These are phyloP conservation scores for Sindora glabra DNA, from an alignment of 306 rosid species.

Conservation along the genomic window DNA sequence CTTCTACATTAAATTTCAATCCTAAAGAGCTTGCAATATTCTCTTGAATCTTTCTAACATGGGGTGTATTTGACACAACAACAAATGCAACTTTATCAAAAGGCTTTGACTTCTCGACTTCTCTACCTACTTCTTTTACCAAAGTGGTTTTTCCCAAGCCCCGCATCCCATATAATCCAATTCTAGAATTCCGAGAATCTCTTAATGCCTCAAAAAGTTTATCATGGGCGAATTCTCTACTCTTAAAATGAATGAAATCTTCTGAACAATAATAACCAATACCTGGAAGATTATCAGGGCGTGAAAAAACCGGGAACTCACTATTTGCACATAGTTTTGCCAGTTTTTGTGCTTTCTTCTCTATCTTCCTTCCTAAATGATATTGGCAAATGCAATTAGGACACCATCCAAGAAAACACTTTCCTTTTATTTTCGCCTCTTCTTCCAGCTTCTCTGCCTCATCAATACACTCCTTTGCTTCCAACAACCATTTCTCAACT, in stretches of 20 bases:
- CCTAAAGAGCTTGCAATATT: constrained; percentile 2
- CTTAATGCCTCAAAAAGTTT: background rate
- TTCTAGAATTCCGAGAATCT: background rate
- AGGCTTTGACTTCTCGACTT: background rate
- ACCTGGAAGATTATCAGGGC: background rate
- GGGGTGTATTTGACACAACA: background rate
- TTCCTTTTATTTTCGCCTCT: background rate
- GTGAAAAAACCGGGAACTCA: too few species aligned
- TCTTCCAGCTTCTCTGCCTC: background rate
- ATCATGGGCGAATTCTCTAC: background rate
- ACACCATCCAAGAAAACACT: background rate
- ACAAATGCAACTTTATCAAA: background rate
- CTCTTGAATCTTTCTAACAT: constrained; percentile 3
- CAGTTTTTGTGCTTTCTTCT: background rate
- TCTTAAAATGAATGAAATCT: background rate
- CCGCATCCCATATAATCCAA: constrained; percentile 13
- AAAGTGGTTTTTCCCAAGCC: constrained; percentile 19
- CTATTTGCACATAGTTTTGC: background rate
- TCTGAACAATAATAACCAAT: background rate
- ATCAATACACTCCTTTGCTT: background rate
- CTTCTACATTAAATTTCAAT: accelerated
- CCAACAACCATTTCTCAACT: background rate
- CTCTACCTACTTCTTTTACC: background rate
- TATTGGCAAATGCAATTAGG: background rate
- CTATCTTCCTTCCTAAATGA: background rate